Evolutionary conservation across 495 filamentous ascomycete species (phyloP), one percentile per base, ranked within the genome.

Genomic region (Neurospora sp.): DNA sequence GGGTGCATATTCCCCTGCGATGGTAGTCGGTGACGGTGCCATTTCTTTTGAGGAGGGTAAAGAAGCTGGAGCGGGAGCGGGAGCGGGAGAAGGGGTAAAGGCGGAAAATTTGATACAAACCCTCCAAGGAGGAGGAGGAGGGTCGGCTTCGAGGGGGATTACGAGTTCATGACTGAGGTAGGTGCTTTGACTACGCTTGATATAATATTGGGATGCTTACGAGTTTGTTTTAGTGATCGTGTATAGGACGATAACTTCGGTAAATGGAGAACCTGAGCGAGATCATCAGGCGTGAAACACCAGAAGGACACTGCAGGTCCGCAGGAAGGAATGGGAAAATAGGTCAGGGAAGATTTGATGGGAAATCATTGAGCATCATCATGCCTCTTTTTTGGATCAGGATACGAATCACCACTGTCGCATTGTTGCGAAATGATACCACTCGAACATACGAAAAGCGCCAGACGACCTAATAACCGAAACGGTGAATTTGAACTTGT

Each of bases 21-120:
- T 88, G 78, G 87, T 88, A 76, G 87, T 88, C 77, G 86, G 87
- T 83, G 86, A 88, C 82, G 86, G 87, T 77, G 86, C 84, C 72
- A 87, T 88, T 72, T 84, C 85, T 16, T 87, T 88, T 75, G 80
- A 79, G 46, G 79, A 78, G 31, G 81, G 71, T 23, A 82, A 83
- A 71, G 77, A 77, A 27, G 85, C 31, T 35, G 3, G 80, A 7
- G 81, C 73, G 23, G 72, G 72, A 14, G 70, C 72, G 23, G 48
- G n/a, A 14, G 70, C 72, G 23, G 48, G n/a, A 27, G 44, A 10
- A 46, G 27, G 2, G 20, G 14, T 1, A 72, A 62, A 12, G 23
- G 23, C 48, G 48, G 48, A 31, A 6, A 62, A 5, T 62, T 4
- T 62, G 48, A 62, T 62, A 62, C 48, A 31, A 6, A 62, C 23